Evolutionary conservation across 257 asterid genomes (phyloP).

Genomic region (Nicotiana paniculata): DNA sequence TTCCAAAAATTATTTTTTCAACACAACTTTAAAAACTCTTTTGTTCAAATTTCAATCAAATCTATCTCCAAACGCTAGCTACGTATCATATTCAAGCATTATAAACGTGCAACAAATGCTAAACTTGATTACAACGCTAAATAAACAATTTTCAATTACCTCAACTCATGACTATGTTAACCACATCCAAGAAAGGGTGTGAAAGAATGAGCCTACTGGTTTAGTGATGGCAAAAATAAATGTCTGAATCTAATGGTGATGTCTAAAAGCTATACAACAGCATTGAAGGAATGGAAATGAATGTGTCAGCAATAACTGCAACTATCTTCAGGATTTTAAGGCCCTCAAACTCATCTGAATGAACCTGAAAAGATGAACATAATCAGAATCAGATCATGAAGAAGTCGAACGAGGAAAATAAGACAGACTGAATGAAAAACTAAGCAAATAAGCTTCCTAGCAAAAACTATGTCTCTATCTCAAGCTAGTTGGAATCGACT

Average conservation of each 20-base stretch:
- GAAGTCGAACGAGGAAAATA: not conserved
- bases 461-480: not conserved
- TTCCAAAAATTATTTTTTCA: too few relatives aligned
- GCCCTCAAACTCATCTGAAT: not conserved
- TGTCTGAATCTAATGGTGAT: not conserved
- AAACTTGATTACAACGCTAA: too few relatives aligned
- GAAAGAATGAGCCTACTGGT: not conserved
- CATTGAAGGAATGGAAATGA: conserved; percentile 2
- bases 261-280: not conserved
- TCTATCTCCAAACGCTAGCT: too few relatives aligned
- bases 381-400: not conserved
- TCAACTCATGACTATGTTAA: not conserved
- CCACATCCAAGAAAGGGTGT: not conserved
- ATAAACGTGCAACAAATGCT: too few relatives aligned
- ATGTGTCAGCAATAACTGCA: not conserved
- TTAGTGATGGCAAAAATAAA: not conserved
- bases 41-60: too few relatives aligned
- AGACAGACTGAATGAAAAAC: not conserved
- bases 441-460: not conserved
- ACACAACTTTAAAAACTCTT: too few relatives aligned
- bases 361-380: not conserved
- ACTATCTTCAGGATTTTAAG: not conserved
- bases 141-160: too few relatives aligned
- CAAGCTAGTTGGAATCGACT: not conserved
- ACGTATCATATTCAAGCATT: too few relatives aligned